Evolutionary conservation across 148 eudicot species (phyloP), one percentile per base, ranked within the genome.

Genomic region (Rhododendron simsii): DNA sequence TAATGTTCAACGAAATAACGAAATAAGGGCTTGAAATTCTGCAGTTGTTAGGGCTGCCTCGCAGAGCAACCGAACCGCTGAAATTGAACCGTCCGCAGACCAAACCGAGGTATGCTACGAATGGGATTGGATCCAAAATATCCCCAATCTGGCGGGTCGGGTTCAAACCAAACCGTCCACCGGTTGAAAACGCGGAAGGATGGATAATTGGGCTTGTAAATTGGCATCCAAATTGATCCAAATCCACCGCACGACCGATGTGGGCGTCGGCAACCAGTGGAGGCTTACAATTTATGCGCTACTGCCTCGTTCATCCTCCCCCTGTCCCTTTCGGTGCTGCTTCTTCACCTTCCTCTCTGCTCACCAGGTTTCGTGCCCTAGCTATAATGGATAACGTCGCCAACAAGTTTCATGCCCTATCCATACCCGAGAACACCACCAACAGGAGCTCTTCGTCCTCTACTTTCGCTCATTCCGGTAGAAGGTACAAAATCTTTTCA

Each of bases 391-490:
- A 69, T 23, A 30, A 20, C 81, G 35, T 63, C 41, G 45, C 83
- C 10, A 39, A 44, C 73, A 67, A 67, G 75, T 86, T 78, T 73
- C 53, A 71, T 26, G 69, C 80, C 84, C 88, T 48, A 84, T 53
- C 41, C 67, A 3, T 69, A 5, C 35, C 35, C 79, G 79, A 69
- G 33, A 39, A 23, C 83, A 61, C 3, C 85, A 41, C 10, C 51
- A 59, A 16, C 80, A 18, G 65, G n/a, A 80, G 39, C 85, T 84
- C 89, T 2, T 85, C 91, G 11, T 89, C 77, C 78, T 88, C 93
- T 85, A 33, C 89, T 37, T 78, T 78, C 4, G 85, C 90, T 81
- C 85, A 53, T 33, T 81, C 90, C 5, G 23, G 55, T 48, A 55
- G 81, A 55, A 90, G 93, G 95, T 90, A 73, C 30, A 82, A 12